These are phyloP conservation scores for Monascus purpureus DNA, from an alignment of 495 filamentous ascomycete species.

Conservation along the genomic window DNA sequence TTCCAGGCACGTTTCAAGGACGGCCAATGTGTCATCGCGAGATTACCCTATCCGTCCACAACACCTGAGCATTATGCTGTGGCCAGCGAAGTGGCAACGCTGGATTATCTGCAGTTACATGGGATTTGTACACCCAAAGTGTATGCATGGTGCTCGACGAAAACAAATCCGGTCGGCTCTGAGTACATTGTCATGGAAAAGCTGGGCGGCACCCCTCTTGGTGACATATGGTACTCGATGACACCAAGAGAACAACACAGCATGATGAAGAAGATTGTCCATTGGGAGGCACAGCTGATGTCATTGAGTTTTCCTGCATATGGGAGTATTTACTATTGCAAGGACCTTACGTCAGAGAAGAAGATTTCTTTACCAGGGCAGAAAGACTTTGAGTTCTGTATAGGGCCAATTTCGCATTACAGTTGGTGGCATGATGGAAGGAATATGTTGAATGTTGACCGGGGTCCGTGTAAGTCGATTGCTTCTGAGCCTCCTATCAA, in stretches of 20 bases:
- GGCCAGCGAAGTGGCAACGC: constrained; percentile 25
- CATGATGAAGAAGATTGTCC: constrained; percentile 13
- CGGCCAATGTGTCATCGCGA: constrained; percentile 9
- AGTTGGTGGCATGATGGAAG: constrained; percentile 17
- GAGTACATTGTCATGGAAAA: constrained; percentile 25
- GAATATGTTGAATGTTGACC: constrained; percentile 4
- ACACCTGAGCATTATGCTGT: constrained; percentile 12
- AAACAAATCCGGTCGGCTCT: constrained; percentile 14
- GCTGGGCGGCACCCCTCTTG: constrained; percentile 9
- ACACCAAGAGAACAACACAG: constrained; percentile 6
- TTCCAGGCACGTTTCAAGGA: constrained; percentile 11
- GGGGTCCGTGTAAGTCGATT: constrained; percentile 17
- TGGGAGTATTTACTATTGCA: constrained; percentile 14
- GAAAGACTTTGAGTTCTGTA: constrained; percentile 10
- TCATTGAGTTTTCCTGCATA: constrained; percentile 11
- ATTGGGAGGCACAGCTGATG: constrained; percentile 13
- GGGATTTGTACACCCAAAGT: constrained; percentile 12
- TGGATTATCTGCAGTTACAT: constrained; percentile 16
- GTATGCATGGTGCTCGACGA: constrained; percentile 7
- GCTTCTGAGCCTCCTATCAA: background rate
- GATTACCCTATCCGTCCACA: constrained; percentile 13
- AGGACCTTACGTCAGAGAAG: constrained; percentile 3
- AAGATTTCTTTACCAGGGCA: constrained; percentile 1
- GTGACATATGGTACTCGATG: constrained; percentile 11
- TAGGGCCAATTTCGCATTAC: constrained; percentile 16